Percentiles rank a stretch among this genome's conserved stretches.
phyloP scores from a whole-genome alignment of 257 asterid species.

The Voacanga thouarsii region DNA sequence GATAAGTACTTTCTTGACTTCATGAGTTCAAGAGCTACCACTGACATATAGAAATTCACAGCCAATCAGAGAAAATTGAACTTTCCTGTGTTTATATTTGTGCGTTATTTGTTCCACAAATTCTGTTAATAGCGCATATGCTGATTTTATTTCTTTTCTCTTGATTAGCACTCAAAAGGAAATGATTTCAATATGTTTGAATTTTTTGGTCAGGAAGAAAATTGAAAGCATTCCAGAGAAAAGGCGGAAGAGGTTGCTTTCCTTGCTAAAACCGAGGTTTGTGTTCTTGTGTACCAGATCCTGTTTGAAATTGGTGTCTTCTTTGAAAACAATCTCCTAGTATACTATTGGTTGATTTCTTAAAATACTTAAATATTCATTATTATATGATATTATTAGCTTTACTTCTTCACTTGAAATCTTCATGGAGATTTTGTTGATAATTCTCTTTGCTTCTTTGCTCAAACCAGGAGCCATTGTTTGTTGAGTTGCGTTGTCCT shows the following conservation, averaged over 20 bases:
- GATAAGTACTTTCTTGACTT: neutral
- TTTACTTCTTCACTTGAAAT: neutral
- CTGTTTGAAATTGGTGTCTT: neutral
- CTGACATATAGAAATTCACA: neutral
- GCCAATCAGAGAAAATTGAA: neutral
- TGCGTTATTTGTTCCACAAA: neutral
- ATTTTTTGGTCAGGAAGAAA: slow-evolving; percentile 61
- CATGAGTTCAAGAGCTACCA: neutral
- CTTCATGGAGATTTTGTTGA: neutral
- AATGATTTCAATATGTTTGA: neutral
- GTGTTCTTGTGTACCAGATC: slow-evolving; percentile 1
- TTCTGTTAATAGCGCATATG: neutral
- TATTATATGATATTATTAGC: neutral
- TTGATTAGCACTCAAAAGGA: neutral
- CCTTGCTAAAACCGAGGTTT: slow-evolving; percentile 62
- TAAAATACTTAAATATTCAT: neutral
- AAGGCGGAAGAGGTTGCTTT: slow-evolving; percentile 62
- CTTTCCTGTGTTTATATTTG: neutral
- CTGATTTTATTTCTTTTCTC: neutral
- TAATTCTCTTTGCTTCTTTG: neutral
- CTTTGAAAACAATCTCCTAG: neutral
- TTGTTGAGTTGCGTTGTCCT: neutral
- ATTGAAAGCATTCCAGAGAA: slow-evolving; percentile 78
- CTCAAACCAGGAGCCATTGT: neutral
- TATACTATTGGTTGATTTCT: neutral